Evolutionary conservation across 768 basidiomycete genomes (phyloP).

Genomic region (Russula olivacea): DNA sequence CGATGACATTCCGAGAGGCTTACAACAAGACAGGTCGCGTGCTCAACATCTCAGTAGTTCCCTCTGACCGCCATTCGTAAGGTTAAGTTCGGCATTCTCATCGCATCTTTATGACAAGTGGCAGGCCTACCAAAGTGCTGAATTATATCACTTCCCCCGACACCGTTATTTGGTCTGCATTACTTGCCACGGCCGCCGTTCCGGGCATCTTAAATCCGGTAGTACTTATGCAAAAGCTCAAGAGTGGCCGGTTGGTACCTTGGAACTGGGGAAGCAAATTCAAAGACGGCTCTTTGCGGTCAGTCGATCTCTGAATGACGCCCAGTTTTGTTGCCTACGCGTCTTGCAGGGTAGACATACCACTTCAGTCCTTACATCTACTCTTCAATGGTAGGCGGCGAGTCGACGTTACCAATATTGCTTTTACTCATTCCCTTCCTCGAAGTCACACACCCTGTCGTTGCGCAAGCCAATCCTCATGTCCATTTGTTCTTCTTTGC

Average conservation of each 20-base stretch:
- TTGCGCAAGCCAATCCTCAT: constrained; percentile 89
- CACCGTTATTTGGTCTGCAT: constrained; percentile 73
- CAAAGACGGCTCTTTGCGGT: constrained; percentile 89
- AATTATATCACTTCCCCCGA: constrained; percentile 98
- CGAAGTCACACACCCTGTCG: constrained; percentile 84
- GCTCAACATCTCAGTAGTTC: constrained; percentile 89
- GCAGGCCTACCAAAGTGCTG: constrained; percentile 87
- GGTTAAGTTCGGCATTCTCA: constrained; percentile 24
- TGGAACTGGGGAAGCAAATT: constrained; percentile 96
- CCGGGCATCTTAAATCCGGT: constrained; percentile 95
- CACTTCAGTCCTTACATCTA: constrained; percentile 79
- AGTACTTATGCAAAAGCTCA: constrained; percentile 87
- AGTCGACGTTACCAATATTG: background rate
- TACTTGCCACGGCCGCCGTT: constrained; percentile 88
- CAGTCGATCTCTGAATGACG: constrained; percentile 17
- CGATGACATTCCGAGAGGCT: constrained; percentile 93
- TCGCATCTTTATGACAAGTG: constrained; percentile 19
- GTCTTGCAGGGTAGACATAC: constrained; percentile 78
- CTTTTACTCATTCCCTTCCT: constrained; percentile 4
- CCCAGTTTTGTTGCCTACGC: background rate
- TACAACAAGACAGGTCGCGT: constrained; percentile 90
- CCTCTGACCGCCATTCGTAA: constrained; percentile 82
- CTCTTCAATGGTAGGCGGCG: constrained; percentile 68
- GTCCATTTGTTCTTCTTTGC: constrained; percentile 96
- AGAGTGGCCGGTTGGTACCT: constrained; percentile 71